Conservation (phyloP, 1,284 basidiomycete species). For the Ustilago crameri region DNA sequence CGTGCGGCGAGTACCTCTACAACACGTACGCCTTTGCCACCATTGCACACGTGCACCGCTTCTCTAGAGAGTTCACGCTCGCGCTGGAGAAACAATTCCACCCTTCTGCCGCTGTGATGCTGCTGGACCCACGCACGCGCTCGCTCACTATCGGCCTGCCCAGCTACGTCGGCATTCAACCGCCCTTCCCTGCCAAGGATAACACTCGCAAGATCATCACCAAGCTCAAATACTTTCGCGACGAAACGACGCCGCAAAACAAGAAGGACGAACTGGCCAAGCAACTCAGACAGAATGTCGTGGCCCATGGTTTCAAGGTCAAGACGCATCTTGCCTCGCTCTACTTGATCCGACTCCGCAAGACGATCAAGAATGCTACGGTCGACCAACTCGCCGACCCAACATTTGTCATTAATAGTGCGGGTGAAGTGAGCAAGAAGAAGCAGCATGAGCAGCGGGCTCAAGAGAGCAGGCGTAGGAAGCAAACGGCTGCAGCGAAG, state of each 20-base stretch:
- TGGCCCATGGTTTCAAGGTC: slow-evolving; percentile 21
- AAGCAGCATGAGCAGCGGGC: slow-evolving; percentile 15
- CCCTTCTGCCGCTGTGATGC: slow-evolving; percentile 2
- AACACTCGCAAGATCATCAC: neutral
- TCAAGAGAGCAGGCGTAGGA: neutral
- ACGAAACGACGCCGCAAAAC: neutral
- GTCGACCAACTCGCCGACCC: neutral
- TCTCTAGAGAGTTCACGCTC: slow-evolving; percentile 10
- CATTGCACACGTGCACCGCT: neutral
- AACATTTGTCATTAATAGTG: neutral
- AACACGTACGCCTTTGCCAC: slow-evolving; percentile 22
- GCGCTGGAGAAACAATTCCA: neutral
- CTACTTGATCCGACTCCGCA: slow-evolving; percentile 6
- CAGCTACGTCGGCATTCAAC: slow-evolving; percentile 15
- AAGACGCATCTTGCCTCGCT: neutral
- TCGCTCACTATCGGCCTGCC: slow-evolving; percentile 22
- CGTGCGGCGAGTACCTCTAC: slow-evolving; percentile 20
- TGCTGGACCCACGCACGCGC: slow-evolving; percentile 12
- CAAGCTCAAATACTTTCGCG: slow-evolving; percentile 11
- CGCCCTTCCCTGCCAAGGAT: slow-evolving; percentile 9
- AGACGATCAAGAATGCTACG: slow-evolving; percentile 1
- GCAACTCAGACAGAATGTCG: slow-evolving; percentile 7
- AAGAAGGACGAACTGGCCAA: slow-evolving; percentile 2
- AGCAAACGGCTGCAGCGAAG: slow-evolving; percentile 1
- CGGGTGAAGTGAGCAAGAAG: too few species aligned